These are phyloP conservation scores for Magnusiomyces paraingens DNA, from an alignment of 1,139 yeast species.

Conservation along the genomic window DNA sequence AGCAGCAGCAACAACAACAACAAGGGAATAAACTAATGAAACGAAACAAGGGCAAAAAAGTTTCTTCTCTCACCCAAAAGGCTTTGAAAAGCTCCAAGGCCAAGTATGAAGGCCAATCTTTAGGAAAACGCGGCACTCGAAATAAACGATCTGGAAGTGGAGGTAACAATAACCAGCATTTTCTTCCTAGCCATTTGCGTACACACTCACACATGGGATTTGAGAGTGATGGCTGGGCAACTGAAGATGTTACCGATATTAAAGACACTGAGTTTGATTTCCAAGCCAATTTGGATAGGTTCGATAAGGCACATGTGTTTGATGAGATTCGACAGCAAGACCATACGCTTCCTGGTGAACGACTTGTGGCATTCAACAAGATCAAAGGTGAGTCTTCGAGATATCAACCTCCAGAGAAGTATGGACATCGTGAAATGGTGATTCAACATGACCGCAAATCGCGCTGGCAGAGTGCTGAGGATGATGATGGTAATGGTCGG, in stretches of 20 bases:
- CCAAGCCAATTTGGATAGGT: conserved; percentile 71
- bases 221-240: conserved; percentile 44
- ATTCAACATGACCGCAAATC: conserved; percentile 35
- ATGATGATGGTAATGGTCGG: conserved; percentile 33
- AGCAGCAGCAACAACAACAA: conserved; percentile 7
- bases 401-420: conserved; percentile 34
- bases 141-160: conserved; percentile 5
- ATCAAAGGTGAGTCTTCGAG: conserved; percentile 14
- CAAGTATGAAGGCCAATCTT: conserved; percentile 8
- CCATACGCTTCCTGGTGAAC: conserved; percentile 48
- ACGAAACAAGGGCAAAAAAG: conserved; percentile 5
- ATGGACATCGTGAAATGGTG: conserved; percentile 71
- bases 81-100: conserved; percentile 2
- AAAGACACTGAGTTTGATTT: conserved; percentile 67
- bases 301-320: conserved; percentile 75
- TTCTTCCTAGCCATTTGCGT: conserved; percentile 3
- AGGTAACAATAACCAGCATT: conserved; percentile 9
- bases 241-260: conserved; percentile 45
- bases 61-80: background rate
- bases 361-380: conserved; percentile 74
- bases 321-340: conserved; percentile 67
- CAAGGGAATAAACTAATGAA: background rate
- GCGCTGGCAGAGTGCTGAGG: conserved; percentile 19
- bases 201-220: conserved; percentile 12
- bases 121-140: conserved; percentile 11